phyloP scores from a whole-genome alignment of 208 protist genomes.

The Trypanosomatidae sp. region DNA sequence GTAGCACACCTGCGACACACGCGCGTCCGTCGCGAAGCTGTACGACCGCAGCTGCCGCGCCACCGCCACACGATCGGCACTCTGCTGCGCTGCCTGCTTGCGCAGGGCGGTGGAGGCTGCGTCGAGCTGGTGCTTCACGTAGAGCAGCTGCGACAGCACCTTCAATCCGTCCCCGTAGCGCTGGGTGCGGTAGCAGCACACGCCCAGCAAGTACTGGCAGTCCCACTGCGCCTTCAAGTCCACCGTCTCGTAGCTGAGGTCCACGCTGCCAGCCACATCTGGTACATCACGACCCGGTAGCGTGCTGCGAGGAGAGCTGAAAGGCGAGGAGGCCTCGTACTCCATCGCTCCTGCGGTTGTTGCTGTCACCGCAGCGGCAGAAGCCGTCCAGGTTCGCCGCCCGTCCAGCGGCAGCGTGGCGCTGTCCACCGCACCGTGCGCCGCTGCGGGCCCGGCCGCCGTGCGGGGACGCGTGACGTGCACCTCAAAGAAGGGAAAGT shows the following conservation, averaged over 20 bases:
- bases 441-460: background rate
- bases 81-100: background rate
- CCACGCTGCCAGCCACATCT: constrained; percentile 2
- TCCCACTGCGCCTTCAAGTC: constrained; percentile 59
- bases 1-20: constrained; percentile 45
- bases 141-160: constrained; percentile 55
- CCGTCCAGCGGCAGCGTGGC: constrained; percentile 10
- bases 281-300: too few relatives aligned
- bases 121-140: constrained; percentile 24
- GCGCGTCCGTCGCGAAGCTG: constrained; percentile 28
- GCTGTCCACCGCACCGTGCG: background rate
- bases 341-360: background rate
- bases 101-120: constrained; percentile 11
- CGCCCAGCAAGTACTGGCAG: constrained; percentile 78
- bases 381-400: constrained; percentile 21
- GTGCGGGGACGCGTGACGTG: constrained; percentile 28
- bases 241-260: constrained; percentile 21
- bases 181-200: constrained; percentile 64
- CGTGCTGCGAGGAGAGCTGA: too few relatives aligned
- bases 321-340: background rate
- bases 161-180: constrained; percentile 58
- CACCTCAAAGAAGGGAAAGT: constrained; percentile 58
- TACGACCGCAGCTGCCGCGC: constrained; percentile 9
- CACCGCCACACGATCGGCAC: background rate
- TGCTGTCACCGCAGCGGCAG: background rate